A percentile compares a stretch with the other conserved stretches of the same genome.
Evolutionary conservation across 495 filamentous ascomycete genomes (phyloP).

Genomic region (Penicillium dipodomyicola): DNA sequence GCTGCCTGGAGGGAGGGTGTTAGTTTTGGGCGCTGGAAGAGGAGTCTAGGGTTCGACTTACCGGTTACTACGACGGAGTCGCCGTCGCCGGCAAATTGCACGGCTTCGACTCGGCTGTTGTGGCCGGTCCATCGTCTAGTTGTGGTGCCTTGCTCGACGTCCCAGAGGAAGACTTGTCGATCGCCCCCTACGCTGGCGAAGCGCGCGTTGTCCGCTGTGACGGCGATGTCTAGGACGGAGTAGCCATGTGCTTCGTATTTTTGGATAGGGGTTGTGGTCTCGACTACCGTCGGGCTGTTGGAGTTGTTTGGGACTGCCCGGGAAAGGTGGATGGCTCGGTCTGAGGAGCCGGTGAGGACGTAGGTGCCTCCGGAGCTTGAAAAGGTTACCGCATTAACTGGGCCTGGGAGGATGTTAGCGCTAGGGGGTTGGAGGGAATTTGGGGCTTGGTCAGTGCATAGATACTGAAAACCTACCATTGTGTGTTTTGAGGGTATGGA

Average conservation of each 20-base stretch:
- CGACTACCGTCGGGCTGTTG: constrained; percentile 28
- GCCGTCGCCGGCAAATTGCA: constrained; percentile 72
- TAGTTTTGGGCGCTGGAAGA: background rate
- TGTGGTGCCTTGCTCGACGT: constrained; percentile 76
- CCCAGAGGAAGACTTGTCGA: constrained; percentile 88
- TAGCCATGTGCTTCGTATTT: constrained; percentile 88
- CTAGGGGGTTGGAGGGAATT: constrained; percentile 3
- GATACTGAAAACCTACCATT: constrained; percentile 32
- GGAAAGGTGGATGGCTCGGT: constrained; percentile 82
- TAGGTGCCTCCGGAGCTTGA: constrained; percentile 42
- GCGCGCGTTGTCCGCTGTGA: constrained; percentile 71
- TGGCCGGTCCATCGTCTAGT: constrained; percentile 73
- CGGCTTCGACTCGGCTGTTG: constrained; percentile 68
- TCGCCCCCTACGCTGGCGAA: constrained; percentile 87
- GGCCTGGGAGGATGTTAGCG: constrained; percentile 22
- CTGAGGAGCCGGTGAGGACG: constrained; percentile 80
- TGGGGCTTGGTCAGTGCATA: background rate
- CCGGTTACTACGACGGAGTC: constrained; percentile 65
- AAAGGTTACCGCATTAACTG: constrained; percentile 44
- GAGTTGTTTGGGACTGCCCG: constrained; percentile 54
- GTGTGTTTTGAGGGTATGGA: constrained; percentile 49
- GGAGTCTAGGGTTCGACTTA: constrained; percentile 14
- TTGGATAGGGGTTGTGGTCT: constrained; percentile 64
- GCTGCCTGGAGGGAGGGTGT: constrained; percentile 52
- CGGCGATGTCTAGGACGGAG: constrained; percentile 76